Evolutionary conservation across 441 rosid genomes (phyloP).

Genomic region (Gossypium aridum): DNA sequence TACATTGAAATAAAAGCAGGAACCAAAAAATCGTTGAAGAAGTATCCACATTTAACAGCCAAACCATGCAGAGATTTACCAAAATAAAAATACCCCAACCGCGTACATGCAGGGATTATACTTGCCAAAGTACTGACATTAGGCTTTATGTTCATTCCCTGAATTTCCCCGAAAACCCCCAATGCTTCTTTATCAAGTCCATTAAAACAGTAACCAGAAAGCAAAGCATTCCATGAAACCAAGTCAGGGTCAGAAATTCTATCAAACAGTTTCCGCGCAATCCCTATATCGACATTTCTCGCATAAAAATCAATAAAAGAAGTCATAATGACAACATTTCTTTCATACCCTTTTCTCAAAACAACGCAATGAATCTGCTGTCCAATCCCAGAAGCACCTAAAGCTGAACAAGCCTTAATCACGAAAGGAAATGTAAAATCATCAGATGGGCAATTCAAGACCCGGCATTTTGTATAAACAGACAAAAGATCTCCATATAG

Average conservation of each 20-base stretch:
- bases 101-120: conserved; percentile 34
- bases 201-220: conserved; percentile 40
- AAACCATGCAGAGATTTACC: conserved; percentile 38
- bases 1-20: conserved; percentile 48
- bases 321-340: conserved; percentile 34
- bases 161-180: conserved; percentile 25
- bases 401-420: conserved; percentile 39
- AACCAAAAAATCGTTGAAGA: conserved; percentile 28
- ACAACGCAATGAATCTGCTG: conserved; percentile 37
- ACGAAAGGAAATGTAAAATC: conserved; percentile 39
- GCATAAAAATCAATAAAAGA: conserved; percentile 32
- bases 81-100: conserved; percentile 21
- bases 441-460: conserved; percentile 24
- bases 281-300: conserved; percentile 20
- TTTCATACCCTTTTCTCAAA: conserved; percentile 32
- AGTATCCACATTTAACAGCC: conserved; percentile 34
- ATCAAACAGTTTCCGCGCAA: conserved; percentile 31
- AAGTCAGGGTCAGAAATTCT: conserved; percentile 40
- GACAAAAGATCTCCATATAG: conserved; percentile 29
- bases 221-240: conserved; percentile 47
- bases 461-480: conserved; percentile 24
- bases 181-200: conserved; percentile 29
- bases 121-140: conserved; percentile 41
- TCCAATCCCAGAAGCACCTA: conserved; percentile 25
- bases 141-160: conserved; percentile 28